Base-by-base conservation (phyloP, 2,329 filamentous ascomycete genomes). In the Beauveria sp. region DNA sequence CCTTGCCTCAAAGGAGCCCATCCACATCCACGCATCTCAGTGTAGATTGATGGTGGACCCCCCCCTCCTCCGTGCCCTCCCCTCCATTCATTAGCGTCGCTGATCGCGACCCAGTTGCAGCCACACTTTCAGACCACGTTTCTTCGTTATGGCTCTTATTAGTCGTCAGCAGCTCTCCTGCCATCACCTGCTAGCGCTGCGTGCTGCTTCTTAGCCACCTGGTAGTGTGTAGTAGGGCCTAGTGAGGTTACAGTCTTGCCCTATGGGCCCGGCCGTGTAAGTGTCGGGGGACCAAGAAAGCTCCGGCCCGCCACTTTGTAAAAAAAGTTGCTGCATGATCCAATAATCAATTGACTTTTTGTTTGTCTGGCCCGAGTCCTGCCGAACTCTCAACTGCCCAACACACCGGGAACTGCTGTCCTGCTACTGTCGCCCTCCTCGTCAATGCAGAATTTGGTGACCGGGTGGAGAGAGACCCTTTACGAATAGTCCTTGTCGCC, bases 91-190 rank as follows among this genome's bases (percentile, higher is more conserved):
- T 26, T 53, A 53, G 57, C 40, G 47, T 10, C 18, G 57, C 57
- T 12, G 57, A 60, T 60, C 57, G 14, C n/a, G 26, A 20, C 34
- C 22, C 46, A 24, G 43, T 45, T 5, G 18, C 18, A 49, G 47
- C 50, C 58, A 60, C 47, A 40, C 46, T 40, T 46, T 28, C 24
- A 26, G 58, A 42, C 58, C 58, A 60, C 58, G 58, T 60, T 60
- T 34, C 50, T 22, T 46, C 20, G 40, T 26, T 38, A 9, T 5
- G 8, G 50, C 16, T 28, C 12, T 38, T 45, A 60, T 53, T 54
- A 60, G 58, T 51, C 40, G 46, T 59, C 57, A 59, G 47, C 47
- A 38, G 47, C 56, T 34, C 30, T 2, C 47, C 22, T 12, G 5
- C 34, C 22, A 46, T 60, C 49, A 60, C 57, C 57, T 53, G 57